Conservation (phyloP, 2,329 filamentous ascomycete species). For the Phyllosticta ampelicida region DNA sequence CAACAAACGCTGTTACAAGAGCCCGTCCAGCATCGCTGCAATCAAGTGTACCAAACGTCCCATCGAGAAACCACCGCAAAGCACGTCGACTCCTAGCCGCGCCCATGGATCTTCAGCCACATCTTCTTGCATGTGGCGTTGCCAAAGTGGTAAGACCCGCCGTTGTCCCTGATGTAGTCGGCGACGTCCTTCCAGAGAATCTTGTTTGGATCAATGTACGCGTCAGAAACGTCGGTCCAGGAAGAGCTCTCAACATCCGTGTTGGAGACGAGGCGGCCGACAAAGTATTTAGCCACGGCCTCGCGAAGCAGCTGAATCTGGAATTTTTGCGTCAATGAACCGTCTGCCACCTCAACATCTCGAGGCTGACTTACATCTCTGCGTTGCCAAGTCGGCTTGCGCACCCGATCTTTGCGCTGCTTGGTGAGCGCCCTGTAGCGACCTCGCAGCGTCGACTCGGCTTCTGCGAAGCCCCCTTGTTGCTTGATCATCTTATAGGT, state of each 20-base stretch:
- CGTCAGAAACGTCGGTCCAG: background rate
- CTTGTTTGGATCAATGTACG: conserved; percentile 22
- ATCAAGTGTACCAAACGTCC: background rate
- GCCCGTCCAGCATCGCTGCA: background rate
- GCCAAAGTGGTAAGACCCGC: conserved; percentile 49
- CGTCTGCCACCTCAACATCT: background rate
- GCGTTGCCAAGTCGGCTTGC: conserved; percentile 54
- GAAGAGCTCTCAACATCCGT: background rate
- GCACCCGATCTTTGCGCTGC: conserved; percentile 47
- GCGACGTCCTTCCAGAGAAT: conserved; percentile 50
- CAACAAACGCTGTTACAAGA: background rate
- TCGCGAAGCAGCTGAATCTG: conserved; percentile 7
- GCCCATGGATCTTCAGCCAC: conserved; percentile 36
- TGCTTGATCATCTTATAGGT: conserved; percentile 55
- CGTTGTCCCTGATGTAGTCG: conserved; percentile 40
- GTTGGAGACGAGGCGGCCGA: conserved; percentile 12
- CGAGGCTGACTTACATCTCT: conserved; percentile 49
- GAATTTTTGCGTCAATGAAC: background rate
- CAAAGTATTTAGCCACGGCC: background rate
- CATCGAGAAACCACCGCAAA: background rate
- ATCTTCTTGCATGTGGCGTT: conserved; percentile 53
- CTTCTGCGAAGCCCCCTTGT: conserved; percentile 47
- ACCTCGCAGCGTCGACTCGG: conserved; percentile 63
- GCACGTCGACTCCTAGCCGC: background rate
- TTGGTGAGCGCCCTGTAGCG: conserved; percentile 57